Conservation (phyloP, 352 stramenopile genomes). For the Blastocystis sp. region DNA sequence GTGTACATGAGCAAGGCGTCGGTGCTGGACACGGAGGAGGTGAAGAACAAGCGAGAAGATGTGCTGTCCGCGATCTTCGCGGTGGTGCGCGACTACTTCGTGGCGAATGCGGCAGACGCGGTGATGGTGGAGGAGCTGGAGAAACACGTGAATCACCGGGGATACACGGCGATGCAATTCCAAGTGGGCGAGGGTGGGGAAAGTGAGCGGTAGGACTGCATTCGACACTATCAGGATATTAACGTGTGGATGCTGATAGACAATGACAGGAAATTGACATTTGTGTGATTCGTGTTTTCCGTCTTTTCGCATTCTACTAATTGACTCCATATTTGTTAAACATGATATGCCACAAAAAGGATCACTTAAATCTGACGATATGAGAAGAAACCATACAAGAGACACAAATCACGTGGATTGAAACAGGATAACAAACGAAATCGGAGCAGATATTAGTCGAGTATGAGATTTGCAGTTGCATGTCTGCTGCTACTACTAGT, state of each 20-base stretch:
- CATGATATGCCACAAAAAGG: too few relatives aligned
- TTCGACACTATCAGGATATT: slow-evolving; percentile 71
- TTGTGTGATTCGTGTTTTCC: slow-evolving; percentile 72
- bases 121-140: slow-evolving; percentile 11
- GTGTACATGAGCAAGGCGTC: slow-evolving; percentile 81
- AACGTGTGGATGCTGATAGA: slow-evolving; percentile 80
- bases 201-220: slow-evolving; percentile 7
- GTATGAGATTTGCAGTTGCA: too few relatives aligned
- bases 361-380: too few relatives aligned
- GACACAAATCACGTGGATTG: too few relatives aligned
- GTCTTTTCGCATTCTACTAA: neutral
- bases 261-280: slow-evolving; percentile 79
- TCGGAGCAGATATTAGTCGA: too few relatives aligned
- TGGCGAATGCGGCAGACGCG: neutral
- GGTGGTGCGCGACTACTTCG: slow-evolving; percentile 9
- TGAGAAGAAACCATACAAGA: too few relatives aligned
- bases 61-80: slow-evolving; percentile 16
- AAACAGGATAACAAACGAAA: too few relatives aligned
- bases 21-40: slow-evolving; percentile 27
- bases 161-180: slow-evolving; percentile 18
- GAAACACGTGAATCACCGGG: neutral
- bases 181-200: neutral
- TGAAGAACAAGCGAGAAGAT: slow-evolving; percentile 8
- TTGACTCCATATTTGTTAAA: too few relatives aligned
- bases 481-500: too few relatives aligned